A percentile compares a stretch with the other conserved stretches of the same genome.
Conservation (phyloP, 129 eudicot genomes). For the Chrysanthemum lavandulifolium region DNA sequence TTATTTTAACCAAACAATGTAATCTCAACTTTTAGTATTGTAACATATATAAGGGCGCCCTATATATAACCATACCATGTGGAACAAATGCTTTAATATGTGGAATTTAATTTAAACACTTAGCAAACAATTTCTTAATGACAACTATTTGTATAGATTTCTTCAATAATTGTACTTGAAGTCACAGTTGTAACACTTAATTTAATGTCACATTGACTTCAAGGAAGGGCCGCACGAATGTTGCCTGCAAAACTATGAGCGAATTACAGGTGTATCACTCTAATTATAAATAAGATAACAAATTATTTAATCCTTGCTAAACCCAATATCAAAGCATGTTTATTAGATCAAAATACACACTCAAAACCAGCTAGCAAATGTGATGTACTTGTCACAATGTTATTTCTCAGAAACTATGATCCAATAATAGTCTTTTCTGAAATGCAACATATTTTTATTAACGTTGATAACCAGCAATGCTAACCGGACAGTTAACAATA, state of each 20-base stretch:
- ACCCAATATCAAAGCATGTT: constrained; percentile 25
- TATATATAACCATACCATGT: too few species aligned
- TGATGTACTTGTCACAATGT: constrained; percentile 9
- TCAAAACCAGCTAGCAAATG: constrained; percentile 32
- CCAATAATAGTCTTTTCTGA: not conserved
- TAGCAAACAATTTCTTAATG: not conserved
- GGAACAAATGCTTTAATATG: not conserved
- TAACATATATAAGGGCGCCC: not conserved
- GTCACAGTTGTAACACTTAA: constrained; percentile 25
- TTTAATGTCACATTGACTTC: constrained; percentile 23
- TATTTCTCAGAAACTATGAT: constrained; percentile 8
- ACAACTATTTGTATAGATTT: not conserved
- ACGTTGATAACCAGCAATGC: not conserved
- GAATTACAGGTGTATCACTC: constrained; percentile 24
- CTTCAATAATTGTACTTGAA: not conserved
- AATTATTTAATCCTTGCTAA: constrained; percentile 18
- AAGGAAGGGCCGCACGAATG: constrained; percentile 33
- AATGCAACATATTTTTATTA: not conserved
- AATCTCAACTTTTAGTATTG: too few species aligned
- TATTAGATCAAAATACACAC: constrained; percentile 21
- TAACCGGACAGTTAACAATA: not conserved
- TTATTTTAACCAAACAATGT: too few species aligned
- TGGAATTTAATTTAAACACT: not conserved
- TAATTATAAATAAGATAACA: constrained; percentile 4
- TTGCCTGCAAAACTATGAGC: constrained; percentile 17